Evolutionary conservation across 1,284 basidiomycete species (phyloP).

Genomic region (Leccinum variabile): DNA sequence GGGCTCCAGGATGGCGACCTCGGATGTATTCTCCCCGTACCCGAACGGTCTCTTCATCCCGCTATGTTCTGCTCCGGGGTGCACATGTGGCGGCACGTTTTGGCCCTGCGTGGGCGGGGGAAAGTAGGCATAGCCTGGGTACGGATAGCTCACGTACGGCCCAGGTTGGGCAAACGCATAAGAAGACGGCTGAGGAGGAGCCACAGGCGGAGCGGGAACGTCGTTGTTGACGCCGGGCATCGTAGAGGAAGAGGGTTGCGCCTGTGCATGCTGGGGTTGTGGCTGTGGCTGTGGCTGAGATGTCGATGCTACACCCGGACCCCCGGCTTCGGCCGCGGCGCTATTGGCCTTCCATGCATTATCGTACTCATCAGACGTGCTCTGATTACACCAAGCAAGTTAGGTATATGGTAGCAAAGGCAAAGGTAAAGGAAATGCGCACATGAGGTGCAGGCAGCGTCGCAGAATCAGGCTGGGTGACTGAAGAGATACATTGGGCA

Average conservation of each 20-base stretch:
- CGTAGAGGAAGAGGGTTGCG: constrained; percentile 27
- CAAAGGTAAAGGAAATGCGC: constrained; percentile 5
- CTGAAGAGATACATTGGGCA: constrained; percentile 18
- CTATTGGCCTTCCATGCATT: constrained; percentile 58
- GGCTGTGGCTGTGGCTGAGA: constrained; percentile 22
- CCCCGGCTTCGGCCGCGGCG: constrained; percentile 34
- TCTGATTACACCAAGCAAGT: constrained; percentile 24
- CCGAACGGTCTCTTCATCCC: constrained; percentile 33
- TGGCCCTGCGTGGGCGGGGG: constrained; percentile 24
- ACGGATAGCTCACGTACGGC: constrained; percentile 35
- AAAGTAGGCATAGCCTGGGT: constrained; percentile 34
- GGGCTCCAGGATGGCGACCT: constrained; percentile 38
- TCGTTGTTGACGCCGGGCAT: constrained; percentile 22
- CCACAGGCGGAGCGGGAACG: constrained; percentile 16
- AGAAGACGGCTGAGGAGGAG: constrained; percentile 27
- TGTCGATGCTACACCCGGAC: constrained; percentile 16
- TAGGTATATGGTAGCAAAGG: background rate
- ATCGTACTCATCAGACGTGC: constrained; percentile 49
- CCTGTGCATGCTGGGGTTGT: constrained; percentile 23
- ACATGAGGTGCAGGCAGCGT: constrained; percentile 30
- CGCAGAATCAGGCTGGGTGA: constrained; percentile 24
- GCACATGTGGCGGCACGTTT: constrained; percentile 25
- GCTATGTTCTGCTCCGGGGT: constrained; percentile 29
- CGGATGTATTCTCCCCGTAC: constrained; percentile 28
- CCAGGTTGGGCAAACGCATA: constrained; percentile 34